Evolutionary conservation across 129 eudicot genomes (phyloP).

Genomic region (Pseudognaphalium luteoalbum): DNA sequence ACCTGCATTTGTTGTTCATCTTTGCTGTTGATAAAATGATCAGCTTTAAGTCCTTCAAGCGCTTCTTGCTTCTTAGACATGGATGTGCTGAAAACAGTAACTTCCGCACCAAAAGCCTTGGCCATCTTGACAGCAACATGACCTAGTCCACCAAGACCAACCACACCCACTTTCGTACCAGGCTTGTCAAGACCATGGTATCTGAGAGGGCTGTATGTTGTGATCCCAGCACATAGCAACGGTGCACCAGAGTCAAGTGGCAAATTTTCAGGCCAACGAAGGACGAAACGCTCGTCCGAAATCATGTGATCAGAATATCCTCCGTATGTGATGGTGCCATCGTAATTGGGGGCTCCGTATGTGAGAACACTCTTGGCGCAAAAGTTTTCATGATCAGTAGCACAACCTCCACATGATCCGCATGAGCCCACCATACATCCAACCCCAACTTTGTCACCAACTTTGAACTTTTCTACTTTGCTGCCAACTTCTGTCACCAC

Average conservation of each 20-base stretch:
- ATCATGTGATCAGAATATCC: too few relatives aligned
- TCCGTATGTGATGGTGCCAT: too few relatives aligned
- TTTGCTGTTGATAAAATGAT: not conserved
- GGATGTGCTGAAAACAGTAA: not conserved
- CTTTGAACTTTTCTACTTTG: slow-evolving; percentile 47
- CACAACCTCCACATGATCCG: slow-evolving; percentile 41
- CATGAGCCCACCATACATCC: slow-evolving; percentile 69
- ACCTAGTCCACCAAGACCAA: not conserved
- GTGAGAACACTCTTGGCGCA: too few relatives aligned
- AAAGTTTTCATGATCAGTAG: slow-evolving; percentile 35
- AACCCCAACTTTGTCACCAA: slow-evolving; percentile 63
- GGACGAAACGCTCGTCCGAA: too few relatives aligned
- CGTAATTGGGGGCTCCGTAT: too few relatives aligned
- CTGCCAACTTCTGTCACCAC: slow-evolving; percentile 51
- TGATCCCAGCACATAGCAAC: too few relatives aligned
- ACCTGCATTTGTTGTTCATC: not conserved
- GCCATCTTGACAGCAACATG: slow-evolving; percentile 4
- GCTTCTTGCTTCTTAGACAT: not conserved
- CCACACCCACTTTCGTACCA: not conserved
- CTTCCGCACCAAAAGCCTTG: not conserved
- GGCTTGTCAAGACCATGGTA: slow-evolving; percentile 7
- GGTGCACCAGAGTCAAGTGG: too few relatives aligned
- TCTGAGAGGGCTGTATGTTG: not conserved
- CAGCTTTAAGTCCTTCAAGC: not conserved
- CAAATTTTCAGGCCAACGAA: too few relatives aligned